Evolutionary conservation across 768 basidiomycete species (phyloP).

Genomic region (Udeniomyces megalosporus): DNA sequence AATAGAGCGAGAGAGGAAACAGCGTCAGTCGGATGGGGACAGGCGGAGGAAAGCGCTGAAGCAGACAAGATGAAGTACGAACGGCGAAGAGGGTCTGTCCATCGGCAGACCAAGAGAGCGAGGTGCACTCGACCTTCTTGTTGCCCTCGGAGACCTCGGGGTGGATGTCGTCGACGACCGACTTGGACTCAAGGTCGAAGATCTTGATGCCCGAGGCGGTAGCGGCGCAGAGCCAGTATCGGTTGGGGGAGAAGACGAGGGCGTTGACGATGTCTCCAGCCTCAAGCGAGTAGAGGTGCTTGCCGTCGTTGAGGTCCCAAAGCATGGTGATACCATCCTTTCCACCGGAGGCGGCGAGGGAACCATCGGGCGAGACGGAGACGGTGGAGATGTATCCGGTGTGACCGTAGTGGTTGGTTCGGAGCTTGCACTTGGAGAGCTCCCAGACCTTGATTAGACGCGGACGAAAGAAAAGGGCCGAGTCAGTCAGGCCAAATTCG

Average conservation of each 20-base stretch:
- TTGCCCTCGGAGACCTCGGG: constrained; percentile 72
- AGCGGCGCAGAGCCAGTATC: constrained; percentile 99
- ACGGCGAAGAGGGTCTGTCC: constrained; percentile 85
- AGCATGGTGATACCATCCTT: constrained; percentile 99
- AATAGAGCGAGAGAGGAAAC: not conserved
- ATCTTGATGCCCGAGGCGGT: constrained; percentile 96
- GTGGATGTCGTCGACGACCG: constrained; percentile 97
- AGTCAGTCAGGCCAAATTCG: constrained; percentile 13
- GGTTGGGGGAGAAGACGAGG: constrained; percentile 97
- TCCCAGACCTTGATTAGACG: constrained; percentile 75
- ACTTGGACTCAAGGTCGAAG: constrained; percentile 99
- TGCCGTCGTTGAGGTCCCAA: constrained; percentile 99
- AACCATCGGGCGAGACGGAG: constrained; percentile 96
- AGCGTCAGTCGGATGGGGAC: not conserved
- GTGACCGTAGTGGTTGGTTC: constrained; percentile 99
- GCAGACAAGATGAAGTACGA: not conserved
- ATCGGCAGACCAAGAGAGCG: constrained; percentile 95
- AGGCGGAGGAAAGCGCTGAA: not conserved
- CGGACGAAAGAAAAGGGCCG: constrained; percentile 3
- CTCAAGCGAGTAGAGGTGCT: constrained; percentile 98
- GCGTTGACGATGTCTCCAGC: constrained; percentile 97
- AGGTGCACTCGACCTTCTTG: constrained; percentile 64
- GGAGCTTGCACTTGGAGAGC: constrained; percentile 97
- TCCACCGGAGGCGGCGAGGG: constrained; percentile 94
- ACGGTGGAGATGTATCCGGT: constrained; percentile 98